These are phyloP conservation scores for Fragilaria crotonensis DNA, from an alignment of 108 stramenopile species.

Conservation along the genomic window DNA sequence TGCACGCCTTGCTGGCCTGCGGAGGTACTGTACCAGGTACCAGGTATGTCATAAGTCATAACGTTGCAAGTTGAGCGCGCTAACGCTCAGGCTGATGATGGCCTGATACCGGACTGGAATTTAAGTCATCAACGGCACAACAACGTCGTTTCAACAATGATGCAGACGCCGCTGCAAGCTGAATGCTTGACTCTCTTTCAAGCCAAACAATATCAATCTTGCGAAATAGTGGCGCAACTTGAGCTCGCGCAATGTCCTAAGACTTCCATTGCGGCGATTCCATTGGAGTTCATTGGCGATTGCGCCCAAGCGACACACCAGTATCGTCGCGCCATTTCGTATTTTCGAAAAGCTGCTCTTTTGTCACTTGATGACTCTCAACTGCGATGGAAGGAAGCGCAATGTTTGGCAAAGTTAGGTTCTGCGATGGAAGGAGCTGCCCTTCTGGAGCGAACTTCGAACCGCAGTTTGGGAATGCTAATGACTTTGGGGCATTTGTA, in stretches of 20 bases:
- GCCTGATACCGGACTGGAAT: too few species aligned
- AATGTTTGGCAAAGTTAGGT: slow-evolving; percentile 52
- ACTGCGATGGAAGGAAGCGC: slow-evolving; percentile 70
- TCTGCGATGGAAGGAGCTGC: slow-evolving; percentile 59
- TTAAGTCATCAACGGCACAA: too few species aligned
- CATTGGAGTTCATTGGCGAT: slow-evolving; percentile 62
- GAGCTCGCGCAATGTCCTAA: slow-evolving; percentile 38
- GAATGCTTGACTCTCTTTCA: slow-evolving; percentile 44
- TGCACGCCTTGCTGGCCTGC: too few species aligned
- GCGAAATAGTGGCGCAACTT: slow-evolving; percentile 61
- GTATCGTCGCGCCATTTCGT: slow-evolving; percentile 48
- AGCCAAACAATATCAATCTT: slow-evolving; percentile 55
- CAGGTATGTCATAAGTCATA: too few species aligned
- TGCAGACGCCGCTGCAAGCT: slow-evolving; percentile 34
- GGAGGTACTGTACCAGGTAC: too few species aligned
- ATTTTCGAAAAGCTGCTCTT: slow-evolving; percentile 37
- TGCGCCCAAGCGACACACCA: slow-evolving; percentile 46
- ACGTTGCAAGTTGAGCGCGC: too few species aligned
- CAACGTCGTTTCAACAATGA: too few species aligned
- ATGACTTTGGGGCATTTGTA: slow-evolving; percentile 71
- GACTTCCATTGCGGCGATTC: slow-evolving; percentile 11
- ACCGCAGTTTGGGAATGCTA: slow-evolving; percentile 40
- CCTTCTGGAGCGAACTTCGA: slow-evolving; percentile 59
- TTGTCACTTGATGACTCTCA: slow-evolving; percentile 19
- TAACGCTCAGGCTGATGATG: too few species aligned